Percentiles rank a stretch among this genome's conserved stretches.
These are phyloP conservation scores for Candida buenavistaensis DNA, from an alignment of 1,139 yeast genomes.

Conservation along the genomic window DNA sequence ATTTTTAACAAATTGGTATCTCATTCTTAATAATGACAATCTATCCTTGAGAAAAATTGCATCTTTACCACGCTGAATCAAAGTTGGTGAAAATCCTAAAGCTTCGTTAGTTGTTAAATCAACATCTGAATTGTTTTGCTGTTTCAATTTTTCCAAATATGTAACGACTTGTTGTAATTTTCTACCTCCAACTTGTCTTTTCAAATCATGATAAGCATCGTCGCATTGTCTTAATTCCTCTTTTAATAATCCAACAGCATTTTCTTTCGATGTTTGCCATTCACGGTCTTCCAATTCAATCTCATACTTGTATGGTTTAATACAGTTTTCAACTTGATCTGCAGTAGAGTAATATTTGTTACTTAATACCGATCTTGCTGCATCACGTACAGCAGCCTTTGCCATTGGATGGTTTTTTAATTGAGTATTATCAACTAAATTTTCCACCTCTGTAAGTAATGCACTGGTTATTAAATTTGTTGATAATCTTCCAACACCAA, in stretches of 20 bases:
- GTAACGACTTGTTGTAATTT: constrained; percentile 82
- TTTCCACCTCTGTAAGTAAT: constrained; percentile 72
- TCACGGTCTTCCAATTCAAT: constrained; percentile 95
- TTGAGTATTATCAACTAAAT: constrained; percentile 70
- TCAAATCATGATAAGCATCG: constrained; percentile 59
- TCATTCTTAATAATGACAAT: constrained; percentile 65
- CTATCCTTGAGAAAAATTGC: constrained; percentile 84
- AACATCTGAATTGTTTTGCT: constrained; percentile 46
- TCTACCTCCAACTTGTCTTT: constrained; percentile 75
- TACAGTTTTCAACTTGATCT: constrained; percentile 97
- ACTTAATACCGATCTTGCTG: constrained; percentile 77
- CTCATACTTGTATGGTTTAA: constrained; percentile 95
- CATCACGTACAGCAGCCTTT: constrained; percentile 75
- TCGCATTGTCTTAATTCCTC: constrained; percentile 89
- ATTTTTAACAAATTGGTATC: constrained; percentile 74
- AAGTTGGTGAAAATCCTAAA: constrained; percentile 70
- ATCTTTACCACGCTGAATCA: constrained; percentile 75
- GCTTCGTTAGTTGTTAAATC: constrained; percentile 56
- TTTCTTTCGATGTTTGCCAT: constrained; percentile 83
- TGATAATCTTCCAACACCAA: constrained; percentile 90
- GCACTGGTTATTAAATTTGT: constrained; percentile 83
- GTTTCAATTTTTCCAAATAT: constrained; percentile 57
- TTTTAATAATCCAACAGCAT: constrained; percentile 66
- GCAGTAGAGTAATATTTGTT: constrained; percentile 87
- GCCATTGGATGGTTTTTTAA: constrained; percentile 85